Evolutionary conservation across 352 stramenopile species (phyloP), one percentile per base, ranked within the genome.

Genomic region (Blastocystis sp.): DNA sequence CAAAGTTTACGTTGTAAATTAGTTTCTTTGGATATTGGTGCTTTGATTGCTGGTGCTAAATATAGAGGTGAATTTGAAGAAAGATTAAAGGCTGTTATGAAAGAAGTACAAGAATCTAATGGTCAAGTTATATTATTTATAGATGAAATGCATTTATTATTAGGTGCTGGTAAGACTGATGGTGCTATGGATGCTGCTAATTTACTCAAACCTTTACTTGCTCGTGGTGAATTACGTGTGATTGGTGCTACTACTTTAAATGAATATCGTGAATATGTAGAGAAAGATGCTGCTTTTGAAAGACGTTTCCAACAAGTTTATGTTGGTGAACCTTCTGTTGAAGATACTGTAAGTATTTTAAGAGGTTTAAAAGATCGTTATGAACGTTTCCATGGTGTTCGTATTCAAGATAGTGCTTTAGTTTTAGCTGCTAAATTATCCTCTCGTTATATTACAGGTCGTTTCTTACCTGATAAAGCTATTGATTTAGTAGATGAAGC

Each of bases 21-120:
- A 0, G 75, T 88, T 34, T 88, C 81, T 16, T 71, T 96, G 9
- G 89, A 98, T 55, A 87, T 98, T 80, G 88, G 83, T 18, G 81
- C 84, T 4, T 57, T 98, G 13, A 81, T 96, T 18, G 89, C 91
- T 9, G 88, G 88, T 16, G 86, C 88, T n/a, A 95, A 94, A 66
- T 94, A 93, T 67, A 76, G 85, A 16, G 91, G 91, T 39, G 88
- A 98, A 66, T 98, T 98, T 70, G 91, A 98, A 74, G 89, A 96
- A 67, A 75, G 91, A 23, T 68, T 96, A 13, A 90, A 93, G 64
- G 78, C 79, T 10, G 85, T 95, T 28, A 69, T 97, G 49, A 85
- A 88, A 65, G 82, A 91, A 46, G 78, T 88, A 45, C 78, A 88
- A 59, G 76, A 85, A 21, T 84, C 84, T 47, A 76, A 93, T 55